A percentile compares a stretch with the other conserved stretches of the same genome.
phyloP scores from a whole-genome alignment of 805 yeast genomes.

The Blastobotrys mokoenaii region DNA sequence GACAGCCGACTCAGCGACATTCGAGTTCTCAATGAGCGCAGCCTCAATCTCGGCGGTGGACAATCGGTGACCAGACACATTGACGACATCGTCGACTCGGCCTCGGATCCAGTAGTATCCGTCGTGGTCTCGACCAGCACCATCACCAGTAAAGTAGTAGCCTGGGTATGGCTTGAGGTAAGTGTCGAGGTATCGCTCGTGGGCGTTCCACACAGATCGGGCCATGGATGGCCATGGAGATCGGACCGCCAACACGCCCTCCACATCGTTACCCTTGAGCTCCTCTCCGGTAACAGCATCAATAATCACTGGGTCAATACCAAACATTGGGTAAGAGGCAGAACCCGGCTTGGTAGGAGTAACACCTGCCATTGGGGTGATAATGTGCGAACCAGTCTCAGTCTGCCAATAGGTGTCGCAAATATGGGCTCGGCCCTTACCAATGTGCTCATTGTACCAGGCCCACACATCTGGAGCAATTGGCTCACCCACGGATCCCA shows the following conservation, averaged over 20 bases:
- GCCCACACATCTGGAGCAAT: constrained; percentile 98
- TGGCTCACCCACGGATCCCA: constrained; percentile 98
- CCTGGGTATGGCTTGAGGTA: constrained; percentile 91
- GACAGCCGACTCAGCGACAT: constrained; percentile 93
- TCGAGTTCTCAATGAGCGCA: constrained; percentile 68
- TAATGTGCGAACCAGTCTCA: constrained; percentile 91
- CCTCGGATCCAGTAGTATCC: constrained; percentile 98
- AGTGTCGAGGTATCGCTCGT: constrained; percentile 79
- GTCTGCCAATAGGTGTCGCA: constrained; percentile 99
- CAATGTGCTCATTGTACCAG: constrained; percentile 92
- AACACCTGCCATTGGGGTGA: constrained; percentile 93
- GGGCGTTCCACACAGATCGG: constrained; percentile 87
- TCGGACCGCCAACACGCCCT: constrained; percentile 89
- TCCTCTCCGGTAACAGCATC: constrained; percentile 91
- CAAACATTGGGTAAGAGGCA: constrained; percentile 94
- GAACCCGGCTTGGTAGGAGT: constrained; percentile 96
- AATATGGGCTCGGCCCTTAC: constrained; percentile 81
- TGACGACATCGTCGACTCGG: constrained; percentile 97
- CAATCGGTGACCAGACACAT: constrained; percentile 94
- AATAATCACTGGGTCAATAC: constrained; percentile 81
- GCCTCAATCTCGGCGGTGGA: constrained; percentile 98
- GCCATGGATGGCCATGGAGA: constrained; percentile 98
- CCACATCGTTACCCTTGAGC: constrained; percentile 79
- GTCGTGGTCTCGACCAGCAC: constrained; percentile 94
- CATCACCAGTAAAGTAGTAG: constrained; percentile 94